A percentile compares a stretch with the other conserved stretches of the same genome.
phyloP scores from a whole-genome alignment of 768 basidiomycete genomes.

The Rhodotorula babjevae region DNA sequence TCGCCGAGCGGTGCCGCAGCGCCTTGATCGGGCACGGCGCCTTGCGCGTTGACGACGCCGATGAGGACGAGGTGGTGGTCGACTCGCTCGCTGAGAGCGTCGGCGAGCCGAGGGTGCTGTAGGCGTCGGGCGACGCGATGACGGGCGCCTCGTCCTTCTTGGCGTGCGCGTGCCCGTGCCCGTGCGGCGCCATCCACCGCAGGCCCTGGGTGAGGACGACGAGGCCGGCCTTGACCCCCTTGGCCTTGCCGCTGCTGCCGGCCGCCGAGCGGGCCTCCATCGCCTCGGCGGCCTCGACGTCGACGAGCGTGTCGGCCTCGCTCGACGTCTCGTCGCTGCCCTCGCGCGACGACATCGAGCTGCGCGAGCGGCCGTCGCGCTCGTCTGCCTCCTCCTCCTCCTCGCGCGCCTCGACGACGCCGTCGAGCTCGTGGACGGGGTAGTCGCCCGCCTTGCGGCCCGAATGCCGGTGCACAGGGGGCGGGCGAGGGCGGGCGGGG shows the following conservation, averaged over 20 bases:
- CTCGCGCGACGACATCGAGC: not conserved
- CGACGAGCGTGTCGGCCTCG: constrained; percentile 14
- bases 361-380: not conserved
- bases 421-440: constrained; percentile 17
- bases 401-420: constrained; percentile 8
- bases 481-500: not conserved
- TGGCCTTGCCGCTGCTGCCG: not conserved
- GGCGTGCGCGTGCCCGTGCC: too few species aligned
- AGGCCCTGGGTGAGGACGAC: not conserved
- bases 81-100: too few species aligned
- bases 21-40: not conserved
- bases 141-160: not conserved
- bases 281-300: not conserved
- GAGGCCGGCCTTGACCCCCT: not conserved
- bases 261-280: not conserved
- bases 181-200: not conserved
- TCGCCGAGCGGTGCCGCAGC: not conserved
- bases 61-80: not conserved
- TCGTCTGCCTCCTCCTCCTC: not conserved
- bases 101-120: not conserved
- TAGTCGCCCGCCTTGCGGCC: not conserved
- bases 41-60: not conserved
- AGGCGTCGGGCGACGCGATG: not conserved
- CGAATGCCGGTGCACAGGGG: constrained; percentile 4
- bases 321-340: not conserved